phyloP scores from a whole-genome alignment of 2,329 filamentous ascomycete genomes.

The Pseudocercospora macadamiae region DNA sequence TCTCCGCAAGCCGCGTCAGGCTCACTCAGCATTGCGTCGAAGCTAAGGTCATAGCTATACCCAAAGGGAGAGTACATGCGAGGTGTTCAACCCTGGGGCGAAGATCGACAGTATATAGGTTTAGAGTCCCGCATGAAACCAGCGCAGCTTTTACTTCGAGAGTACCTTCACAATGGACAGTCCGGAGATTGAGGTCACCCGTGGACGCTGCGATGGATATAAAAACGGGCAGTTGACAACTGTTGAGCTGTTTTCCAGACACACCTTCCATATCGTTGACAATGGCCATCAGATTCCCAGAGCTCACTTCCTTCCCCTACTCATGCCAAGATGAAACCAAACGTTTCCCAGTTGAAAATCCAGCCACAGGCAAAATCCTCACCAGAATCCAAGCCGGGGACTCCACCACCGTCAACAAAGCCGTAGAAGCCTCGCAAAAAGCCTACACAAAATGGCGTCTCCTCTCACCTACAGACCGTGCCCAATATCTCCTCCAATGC shows the following conservation, averaged over 20 bases:
- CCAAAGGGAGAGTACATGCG: background rate
- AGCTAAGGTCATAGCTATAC: too few relatives aligned
- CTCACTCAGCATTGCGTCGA: too few relatives aligned
- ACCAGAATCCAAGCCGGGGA: slow-evolving; percentile 19
- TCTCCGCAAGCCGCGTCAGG: too few relatives aligned
- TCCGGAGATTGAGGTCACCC: too few relatives aligned
- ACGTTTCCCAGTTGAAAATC: slow-evolving; percentile 19
- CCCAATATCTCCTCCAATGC: slow-evolving; percentile 16
- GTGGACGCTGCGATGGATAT: too few relatives aligned
- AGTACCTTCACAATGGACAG: background rate
- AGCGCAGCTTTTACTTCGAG: background rate
- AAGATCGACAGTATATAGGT: slow-evolving; percentile 5
- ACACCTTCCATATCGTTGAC: too few relatives aligned
- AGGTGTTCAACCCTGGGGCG: slow-evolving; percentile 5
- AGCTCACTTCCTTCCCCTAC: slow-evolving; percentile 14
- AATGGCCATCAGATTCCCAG: slow-evolving; percentile 8
- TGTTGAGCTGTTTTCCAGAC: too few relatives aligned
- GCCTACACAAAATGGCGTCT: slow-evolving; percentile 19
- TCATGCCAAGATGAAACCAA: slow-evolving; percentile 16
- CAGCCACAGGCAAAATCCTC: slow-evolving; percentile 17
- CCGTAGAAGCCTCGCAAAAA: slow-evolving; percentile 19
- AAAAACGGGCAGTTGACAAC: background rate
- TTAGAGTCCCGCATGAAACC: background rate
- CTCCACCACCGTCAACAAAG: slow-evolving; percentile 10
- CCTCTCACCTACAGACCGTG: slow-evolving; percentile 11